A percentile compares a stretch with the other conserved stretches of the same genome.
Conservation (phyloP, 2,329 filamentous ascomycete species). For the Orbilia quercus region DNA sequence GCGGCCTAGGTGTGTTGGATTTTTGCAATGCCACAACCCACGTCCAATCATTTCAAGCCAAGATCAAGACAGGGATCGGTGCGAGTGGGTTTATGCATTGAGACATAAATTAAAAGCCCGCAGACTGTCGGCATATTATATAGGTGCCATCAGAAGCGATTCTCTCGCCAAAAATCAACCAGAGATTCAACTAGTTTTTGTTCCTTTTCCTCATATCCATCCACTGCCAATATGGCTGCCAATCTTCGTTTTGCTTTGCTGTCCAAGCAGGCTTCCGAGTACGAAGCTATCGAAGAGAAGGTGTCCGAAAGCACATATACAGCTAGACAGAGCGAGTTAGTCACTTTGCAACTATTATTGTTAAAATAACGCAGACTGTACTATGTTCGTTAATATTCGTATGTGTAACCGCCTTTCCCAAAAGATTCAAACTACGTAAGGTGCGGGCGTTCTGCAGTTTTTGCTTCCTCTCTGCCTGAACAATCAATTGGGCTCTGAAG, state of each 20-base stretch:
- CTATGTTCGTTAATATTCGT: conserved; percentile 30
- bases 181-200: conserved; percentile 30
- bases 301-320: conserved; percentile 26
- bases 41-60: conserved; percentile 53
- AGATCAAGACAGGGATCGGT: conserved; percentile 46
- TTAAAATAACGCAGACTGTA: no score
- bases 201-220: conserved; percentile 9
- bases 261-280: conserved; percentile 36
- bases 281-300: conserved; percentile 35
- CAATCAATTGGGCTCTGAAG: conserved; percentile 19
- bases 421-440: conserved; percentile 38
- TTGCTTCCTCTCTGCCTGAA: conserved; percentile 7
- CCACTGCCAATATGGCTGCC: conserved; percentile 18
- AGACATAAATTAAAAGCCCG: neutral
- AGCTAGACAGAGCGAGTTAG: neutral
- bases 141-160: neutral
- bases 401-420: conserved; percentile 32
- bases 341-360: neutral
- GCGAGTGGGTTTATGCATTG: neutral
- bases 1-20: conserved; percentile 50
- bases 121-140: neutral
- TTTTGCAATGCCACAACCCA: conserved; percentile 36
- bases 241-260: conserved; percentile 16
- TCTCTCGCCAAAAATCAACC: conserved; percentile 38
- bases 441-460: conserved; percentile 19